phyloP scores from a whole-genome alignment of 257 asterid species.

The Solanum appendiculatum region DNA sequence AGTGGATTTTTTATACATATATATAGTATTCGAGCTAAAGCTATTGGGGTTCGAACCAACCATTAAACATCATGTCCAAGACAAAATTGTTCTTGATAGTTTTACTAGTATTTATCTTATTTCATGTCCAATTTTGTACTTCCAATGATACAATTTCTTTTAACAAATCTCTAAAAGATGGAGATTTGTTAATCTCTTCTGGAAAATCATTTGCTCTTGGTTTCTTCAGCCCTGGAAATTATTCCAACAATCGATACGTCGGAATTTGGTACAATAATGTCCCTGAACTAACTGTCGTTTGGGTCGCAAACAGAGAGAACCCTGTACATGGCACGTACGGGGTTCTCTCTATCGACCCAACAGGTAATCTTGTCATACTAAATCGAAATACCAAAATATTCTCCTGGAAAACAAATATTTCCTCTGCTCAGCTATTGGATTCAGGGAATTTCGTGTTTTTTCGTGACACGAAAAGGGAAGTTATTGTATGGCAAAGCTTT shows the following conservation, averaged over 20 bases:
- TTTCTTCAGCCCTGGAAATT: neutral
- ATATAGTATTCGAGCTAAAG: neutral
- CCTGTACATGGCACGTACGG: neutral
- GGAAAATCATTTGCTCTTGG: neutral
- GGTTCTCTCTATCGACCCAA: neutral
- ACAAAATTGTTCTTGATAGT: neutral
- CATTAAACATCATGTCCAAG: neutral
- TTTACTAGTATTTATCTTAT: neutral
- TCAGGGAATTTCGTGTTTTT: neutral
- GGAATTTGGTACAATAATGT: conserved; percentile 1
- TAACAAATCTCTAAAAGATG: neutral
- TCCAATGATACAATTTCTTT: neutral
- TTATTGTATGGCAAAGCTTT: conserved; percentile 1
- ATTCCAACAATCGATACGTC: neutral
- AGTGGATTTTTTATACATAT: neutral
- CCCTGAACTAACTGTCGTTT: neutral
- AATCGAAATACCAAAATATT: neutral
- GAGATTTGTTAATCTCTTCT: neutral
- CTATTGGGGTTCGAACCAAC: neutral
- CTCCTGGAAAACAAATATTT: neutral
- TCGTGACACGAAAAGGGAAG: neutral
- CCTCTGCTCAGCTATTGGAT: neutral
- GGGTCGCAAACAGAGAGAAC: conserved; percentile 3
- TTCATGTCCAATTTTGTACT: neutral
- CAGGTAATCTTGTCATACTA: neutral